These are phyloP conservation scores for Ogataea nitratoaversa DNA, from an alignment of 805 yeast genomes.

Conservation along the genomic window DNA sequence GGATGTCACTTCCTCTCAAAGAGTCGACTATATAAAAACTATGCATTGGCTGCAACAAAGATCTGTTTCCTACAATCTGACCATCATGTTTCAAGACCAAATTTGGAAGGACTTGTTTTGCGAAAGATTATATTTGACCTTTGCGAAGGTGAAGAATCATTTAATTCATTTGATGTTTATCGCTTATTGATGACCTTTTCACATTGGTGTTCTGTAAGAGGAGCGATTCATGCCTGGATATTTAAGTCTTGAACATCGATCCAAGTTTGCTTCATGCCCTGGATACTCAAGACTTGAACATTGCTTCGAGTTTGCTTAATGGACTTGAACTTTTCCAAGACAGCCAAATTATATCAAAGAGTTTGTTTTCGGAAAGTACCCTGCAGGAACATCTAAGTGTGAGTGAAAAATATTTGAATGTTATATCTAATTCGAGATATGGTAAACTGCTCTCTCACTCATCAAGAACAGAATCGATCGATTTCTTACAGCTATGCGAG, in stretches of 20 bases:
- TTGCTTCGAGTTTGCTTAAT: conserved; percentile 28
- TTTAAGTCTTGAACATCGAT: conserved; percentile 35
- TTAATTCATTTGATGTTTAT: conserved; percentile 39
- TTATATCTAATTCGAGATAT: conserved; percentile 32
- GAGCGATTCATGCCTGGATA: conserved; percentile 38
- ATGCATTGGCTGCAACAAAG: conserved; percentile 41
- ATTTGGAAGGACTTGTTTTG: conserved; percentile 42
- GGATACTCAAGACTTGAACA: conserved; percentile 33
- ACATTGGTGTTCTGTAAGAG: conserved; percentile 53
- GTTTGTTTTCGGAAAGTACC: conserved; percentile 41
- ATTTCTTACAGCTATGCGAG: conserved; percentile 39
- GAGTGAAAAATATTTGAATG: conserved; percentile 35
- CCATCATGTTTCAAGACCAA: conserved; percentile 46
- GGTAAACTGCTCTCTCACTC: conserved; percentile 39
- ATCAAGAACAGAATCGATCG: conserved; percentile 18
- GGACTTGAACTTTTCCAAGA: conserved; percentile 38
- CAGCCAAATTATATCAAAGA: conserved; percentile 37
- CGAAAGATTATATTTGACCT: conserved; percentile 34
- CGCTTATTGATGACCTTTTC: conserved; percentile 47
- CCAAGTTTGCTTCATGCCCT: conserved; percentile 30
- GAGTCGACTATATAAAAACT: conserved; percentile 32
- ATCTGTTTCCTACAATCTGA: conserved; percentile 53
- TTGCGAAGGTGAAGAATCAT: conserved; percentile 35
- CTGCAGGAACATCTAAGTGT: conserved; percentile 50
- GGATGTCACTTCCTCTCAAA: conserved; percentile 21